Evolutionary conservation across 1,139 yeast genomes (phyloP), one percentile per base, ranked within the genome.

Genomic region (Candida sanyaensis): DNA sequence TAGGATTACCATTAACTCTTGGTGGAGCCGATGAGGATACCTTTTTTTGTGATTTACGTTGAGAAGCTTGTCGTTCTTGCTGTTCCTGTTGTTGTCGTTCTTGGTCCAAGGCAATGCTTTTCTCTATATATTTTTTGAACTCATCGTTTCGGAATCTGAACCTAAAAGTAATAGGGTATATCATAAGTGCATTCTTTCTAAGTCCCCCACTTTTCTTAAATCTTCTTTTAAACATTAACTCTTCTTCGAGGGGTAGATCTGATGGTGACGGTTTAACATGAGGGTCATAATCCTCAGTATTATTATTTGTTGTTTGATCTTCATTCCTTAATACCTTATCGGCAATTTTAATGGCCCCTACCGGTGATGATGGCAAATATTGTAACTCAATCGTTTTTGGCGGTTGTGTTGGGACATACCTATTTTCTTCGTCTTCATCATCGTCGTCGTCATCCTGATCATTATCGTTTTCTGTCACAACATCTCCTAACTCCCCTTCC

Each of bases 131-230:
- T 11, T 30, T 11, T 27, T 21, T 40, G 26, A 27, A 38, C 23
- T 41, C 42, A 13, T 32, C 13, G 21, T 30, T 43, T 11, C 38
- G 43, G 21, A 23, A 11, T 8, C 13, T 30, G 36, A 48, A 46
- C 9, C 33, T 39, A 4, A 46, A 43, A 1, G 32, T 43, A 12
- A 46, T 26, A 17, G 46, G 46, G 6, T 24, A 32, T 6, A 40
- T 40, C 46, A 42, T 46, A 26, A 23, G 36, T 4, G 33, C 42
- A 30, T 30, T 29, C 13, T 40, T 30, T 30, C 34, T 31, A 30
- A 40, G 33, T 29, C 21, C 28, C 2, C 34, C 28, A 29, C 36
- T 40, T 40, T 31, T 29, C 34, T 40, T 40, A 30, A 40, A 40
- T 30, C 34, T 40, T 31, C 34, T 30, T 6, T 21, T 30, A 21